A percentile compares a stretch with the other conserved stretches of the same genome.
Conservation (phyloP, 352 stramenopile genomes). For the Hyaloperonospora arabidopsidis region DNA sequence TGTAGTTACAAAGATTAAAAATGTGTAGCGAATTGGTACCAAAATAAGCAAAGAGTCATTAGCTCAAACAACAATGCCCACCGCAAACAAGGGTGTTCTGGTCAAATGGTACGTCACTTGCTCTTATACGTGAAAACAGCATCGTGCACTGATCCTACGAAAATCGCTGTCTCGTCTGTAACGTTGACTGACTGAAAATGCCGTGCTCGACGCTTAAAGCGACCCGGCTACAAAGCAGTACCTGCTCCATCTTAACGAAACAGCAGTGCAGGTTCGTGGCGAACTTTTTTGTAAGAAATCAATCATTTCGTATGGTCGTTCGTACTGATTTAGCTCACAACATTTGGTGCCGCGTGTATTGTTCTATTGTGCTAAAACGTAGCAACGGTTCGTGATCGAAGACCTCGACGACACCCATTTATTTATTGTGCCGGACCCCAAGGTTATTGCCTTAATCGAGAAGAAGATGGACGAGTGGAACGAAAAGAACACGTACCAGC, state of each 20-base stretch:
- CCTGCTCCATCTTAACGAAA: slow-evolving; percentile 75
- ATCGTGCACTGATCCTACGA: too few species aligned
- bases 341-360: neutral
- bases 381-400: slow-evolving; percentile 84
- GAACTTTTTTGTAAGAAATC: neutral
- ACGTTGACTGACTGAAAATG: slow-evolving; percentile 4
- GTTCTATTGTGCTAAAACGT: slow-evolving; percentile 3
- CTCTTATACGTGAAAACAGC: neutral
- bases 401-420: slow-evolving; percentile 78
- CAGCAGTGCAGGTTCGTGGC: slow-evolving; percentile 56
- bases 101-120: slow-evolving; percentile 60
- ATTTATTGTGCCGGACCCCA: slow-evolving; percentile 81
- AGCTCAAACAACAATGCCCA: too few species aligned
- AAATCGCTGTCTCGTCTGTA: neutral
- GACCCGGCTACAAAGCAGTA: slow-evolving; percentile 84
- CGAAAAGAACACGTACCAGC: slow-evolving; percentile 84
- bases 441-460: slow-evolving; percentile 79
- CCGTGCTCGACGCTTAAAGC: slow-evolving; percentile 25
- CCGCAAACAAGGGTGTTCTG: slow-evolving; percentile 76
- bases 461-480: slow-evolving; percentile 89
- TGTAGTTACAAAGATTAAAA: too few species aligned
- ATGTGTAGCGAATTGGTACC: too few species aligned
- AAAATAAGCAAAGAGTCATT: too few species aligned
- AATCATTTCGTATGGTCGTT: too few species aligned
- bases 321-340: too few species aligned